Evolutionary conservation across 2,329 filamentous ascomycete species (phyloP), one percentile per base, ranked within the genome.

Genomic region (Sclerotinia glacialis): DNA sequence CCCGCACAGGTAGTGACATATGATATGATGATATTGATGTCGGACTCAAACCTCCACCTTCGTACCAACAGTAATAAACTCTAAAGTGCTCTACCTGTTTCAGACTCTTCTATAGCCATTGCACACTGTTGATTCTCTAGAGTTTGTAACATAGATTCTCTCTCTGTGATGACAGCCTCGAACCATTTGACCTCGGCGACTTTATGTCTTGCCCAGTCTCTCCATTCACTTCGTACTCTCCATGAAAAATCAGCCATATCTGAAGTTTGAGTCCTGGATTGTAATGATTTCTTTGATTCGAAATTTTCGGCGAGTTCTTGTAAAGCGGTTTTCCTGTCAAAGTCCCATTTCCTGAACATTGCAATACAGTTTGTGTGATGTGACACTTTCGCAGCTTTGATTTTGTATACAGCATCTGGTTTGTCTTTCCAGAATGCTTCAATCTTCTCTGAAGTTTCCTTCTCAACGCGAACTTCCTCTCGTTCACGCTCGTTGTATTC

Each of bases 401-500:
- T 81, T 61, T 76, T 75, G 40, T 70, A 67, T 26, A 76, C 71
- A 1, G 77, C 78, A n/a, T 76, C 73, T 5, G 71, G 67, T 58
- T 78, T 77, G 23, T 72, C 73, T 7, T 72, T 71, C 78, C 79
- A 83, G 69, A 79, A 82, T 0, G 63, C 70, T 21, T 69, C 59
- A 9, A 85, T 76, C 49, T 77, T 73, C 18, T 70, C 68, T 0
- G 77, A 71, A 70, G 85, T 85, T 42, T 78, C 73, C 5, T 78
- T 76, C 69, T 85, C 82, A 7, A 83, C 74, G 8, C 71, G 73
- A 12, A 73, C 73, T 71, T 85, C 83, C 53, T 78, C 75, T 0
- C 71, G 72, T 0, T 79, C 75, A 0, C 83, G 80, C 5, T 72
- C 68, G 7, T 73, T 73, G 69, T 81, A 81, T 46, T 86, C 83